Percentiles rank a stretch among this genome's conserved stretches.
Conservation (phyloP, 345 rosid genomes). For the Dimocarpus longan region DNA sequence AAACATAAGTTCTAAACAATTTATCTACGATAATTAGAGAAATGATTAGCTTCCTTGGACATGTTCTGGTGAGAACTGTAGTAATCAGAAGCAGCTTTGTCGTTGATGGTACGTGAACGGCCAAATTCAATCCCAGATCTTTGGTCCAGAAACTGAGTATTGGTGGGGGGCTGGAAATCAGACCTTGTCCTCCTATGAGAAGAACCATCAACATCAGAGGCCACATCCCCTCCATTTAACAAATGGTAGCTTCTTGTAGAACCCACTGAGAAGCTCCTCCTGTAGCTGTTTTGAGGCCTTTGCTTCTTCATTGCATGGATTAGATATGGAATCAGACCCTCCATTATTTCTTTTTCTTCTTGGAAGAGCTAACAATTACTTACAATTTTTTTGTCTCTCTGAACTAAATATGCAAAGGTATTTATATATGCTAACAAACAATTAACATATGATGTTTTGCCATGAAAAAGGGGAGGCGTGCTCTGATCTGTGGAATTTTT, state of each 20-base stretch:
- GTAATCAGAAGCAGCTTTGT: neutral
- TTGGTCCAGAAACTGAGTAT: slow-evolving; percentile 27
- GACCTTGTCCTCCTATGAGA: slow-evolving; percentile 44
- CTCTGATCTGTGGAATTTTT: neutral
- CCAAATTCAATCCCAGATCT: slow-evolving; percentile 21
- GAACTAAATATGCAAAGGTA: too few relatives aligned
- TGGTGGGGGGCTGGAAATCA: slow-evolving; percentile 50
- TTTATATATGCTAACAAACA: neutral
- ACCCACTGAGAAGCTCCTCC: slow-evolving; percentile 35
- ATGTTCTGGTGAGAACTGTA: slow-evolving; percentile 13
- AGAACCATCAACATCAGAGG: neutral
- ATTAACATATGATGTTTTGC: neutral
- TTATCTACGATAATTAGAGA: neutral
- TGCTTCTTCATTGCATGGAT: slow-evolving; percentile 40
- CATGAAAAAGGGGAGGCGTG: neutral
- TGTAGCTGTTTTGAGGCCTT: neutral
- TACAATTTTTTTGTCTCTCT: neutral
- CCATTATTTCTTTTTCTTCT: slow-evolving; percentile 40
- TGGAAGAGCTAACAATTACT: neutral
- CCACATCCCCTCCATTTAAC: slow-evolving; percentile 40
- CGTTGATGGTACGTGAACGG: slow-evolving; percentile 11
- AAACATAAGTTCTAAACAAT: neutral
- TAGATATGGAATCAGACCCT: slow-evolving; percentile 73
- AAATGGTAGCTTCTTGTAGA: slow-evolving; percentile 68
- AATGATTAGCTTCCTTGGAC: neutral